These are phyloP conservation scores for Globisporangium recalcitrans DNA, from an alignment of 352 stramenopile species.

Conservation along the genomic window DNA sequence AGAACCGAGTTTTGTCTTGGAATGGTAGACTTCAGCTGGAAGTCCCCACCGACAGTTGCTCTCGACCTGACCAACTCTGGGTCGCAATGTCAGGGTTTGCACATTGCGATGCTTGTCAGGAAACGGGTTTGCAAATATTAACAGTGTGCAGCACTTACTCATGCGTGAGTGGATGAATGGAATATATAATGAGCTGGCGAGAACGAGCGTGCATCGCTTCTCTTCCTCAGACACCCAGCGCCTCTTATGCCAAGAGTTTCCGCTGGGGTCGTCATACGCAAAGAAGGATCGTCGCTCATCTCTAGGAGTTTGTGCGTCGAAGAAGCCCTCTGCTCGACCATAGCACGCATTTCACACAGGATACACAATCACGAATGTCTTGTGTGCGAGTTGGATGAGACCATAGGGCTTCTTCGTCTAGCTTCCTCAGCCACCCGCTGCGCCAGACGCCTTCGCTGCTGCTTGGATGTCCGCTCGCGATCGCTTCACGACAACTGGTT, in stretches of 20 bases:
- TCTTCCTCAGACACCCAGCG: slow-evolving; percentile 28
- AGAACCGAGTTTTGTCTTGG: no score
- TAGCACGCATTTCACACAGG: not conserved
- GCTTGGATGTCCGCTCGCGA: slow-evolving; percentile 35
- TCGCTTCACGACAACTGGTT: slow-evolving; percentile 17
- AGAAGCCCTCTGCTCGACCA: not conserved
- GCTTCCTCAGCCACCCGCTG: slow-evolving; percentile 24
- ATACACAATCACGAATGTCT: not conserved
- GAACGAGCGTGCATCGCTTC: not conserved
- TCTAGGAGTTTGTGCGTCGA: not conserved
- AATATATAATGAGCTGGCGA: not conserved
- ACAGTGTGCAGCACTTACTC: not conserved
- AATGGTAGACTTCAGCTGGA: no score
- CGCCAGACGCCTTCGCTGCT: slow-evolving; percentile 27
- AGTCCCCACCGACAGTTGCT: no score
- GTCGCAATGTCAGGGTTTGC: no score
- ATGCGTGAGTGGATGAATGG: not conserved
- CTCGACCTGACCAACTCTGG: no score
- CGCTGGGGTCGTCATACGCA: slow-evolving; percentile 33
- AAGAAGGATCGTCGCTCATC: slow-evolving; percentile 9
- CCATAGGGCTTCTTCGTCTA: slow-evolving; percentile 10
- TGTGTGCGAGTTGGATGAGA: not conserved
- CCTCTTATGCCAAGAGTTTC: slow-evolving; percentile 25
- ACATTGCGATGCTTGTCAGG: not conserved
- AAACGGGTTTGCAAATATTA: not conserved